Conservation (phyloP, 495 filamentous ascomycete species). For the Hypoxylon subgilvum region DNA sequence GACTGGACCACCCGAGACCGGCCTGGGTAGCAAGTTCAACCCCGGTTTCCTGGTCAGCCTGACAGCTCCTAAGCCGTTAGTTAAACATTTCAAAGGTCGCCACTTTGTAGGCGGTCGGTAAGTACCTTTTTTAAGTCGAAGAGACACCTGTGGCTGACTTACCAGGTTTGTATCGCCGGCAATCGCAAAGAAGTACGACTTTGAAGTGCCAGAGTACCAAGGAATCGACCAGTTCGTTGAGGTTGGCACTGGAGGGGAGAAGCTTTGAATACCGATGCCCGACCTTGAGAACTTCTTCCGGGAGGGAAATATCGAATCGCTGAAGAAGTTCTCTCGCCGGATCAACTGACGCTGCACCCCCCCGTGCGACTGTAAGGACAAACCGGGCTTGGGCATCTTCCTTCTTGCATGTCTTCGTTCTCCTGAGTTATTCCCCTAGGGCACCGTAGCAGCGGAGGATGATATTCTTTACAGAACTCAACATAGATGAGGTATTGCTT, state of each 20-base stretch:
- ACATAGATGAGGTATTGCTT: conserved; percentile 58
- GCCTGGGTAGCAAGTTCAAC: conserved; percentile 79
- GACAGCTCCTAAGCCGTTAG: conserved; percentile 93
- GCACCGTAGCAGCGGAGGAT: conserved; percentile 51
- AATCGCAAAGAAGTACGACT: conserved; percentile 85
- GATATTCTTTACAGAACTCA: conserved; percentile 55
- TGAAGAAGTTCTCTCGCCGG: conserved; percentile 1
- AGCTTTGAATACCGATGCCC: conserved; percentile 51
- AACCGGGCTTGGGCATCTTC: conserved; percentile 55
- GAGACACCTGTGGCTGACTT: conserved; percentile 28
- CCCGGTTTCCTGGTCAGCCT: conserved; percentile 82
- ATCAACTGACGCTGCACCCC: conserved; percentile 53
- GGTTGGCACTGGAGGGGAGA: conserved; percentile 64
- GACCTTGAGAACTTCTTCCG: conserved; percentile 3
- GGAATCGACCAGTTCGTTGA: conserved; percentile 92
- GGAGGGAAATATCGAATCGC: conserved; percentile 2
- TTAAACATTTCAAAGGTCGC: conserved; percentile 78
- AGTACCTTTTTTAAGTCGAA: conserved; percentile 21
- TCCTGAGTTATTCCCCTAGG: conserved; percentile 45
- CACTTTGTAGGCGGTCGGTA: conserved; percentile 88
- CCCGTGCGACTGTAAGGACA: conserved; percentile 57
- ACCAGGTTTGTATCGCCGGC: conserved; percentile 75
- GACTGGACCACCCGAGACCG: conserved; percentile 75
- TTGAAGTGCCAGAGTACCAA: conserved; percentile 82
- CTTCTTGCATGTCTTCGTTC: conserved; percentile 53